A percentile compares a stretch with the other conserved stretches of the same genome.
phyloP scores from a whole-genome alignment of 73 alveolate genomes.

The Paramecium sonneborni region DNA sequence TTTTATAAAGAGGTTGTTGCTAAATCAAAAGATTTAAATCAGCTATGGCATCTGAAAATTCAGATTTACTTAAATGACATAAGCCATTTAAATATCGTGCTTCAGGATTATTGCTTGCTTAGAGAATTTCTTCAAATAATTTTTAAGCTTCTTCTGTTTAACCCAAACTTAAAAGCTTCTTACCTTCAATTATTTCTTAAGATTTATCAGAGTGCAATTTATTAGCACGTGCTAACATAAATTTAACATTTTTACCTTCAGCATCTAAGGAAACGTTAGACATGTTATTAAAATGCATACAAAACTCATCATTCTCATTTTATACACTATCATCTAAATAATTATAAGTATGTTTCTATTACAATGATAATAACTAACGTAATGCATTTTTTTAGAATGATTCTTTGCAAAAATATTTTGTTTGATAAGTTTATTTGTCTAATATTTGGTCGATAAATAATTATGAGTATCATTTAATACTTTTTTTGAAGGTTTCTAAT shows the following conservation, averaged over 20 bases:
- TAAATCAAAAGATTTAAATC: slow-evolving; percentile 19
- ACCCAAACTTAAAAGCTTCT: slow-evolving; percentile 14
- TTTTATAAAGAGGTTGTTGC: slow-evolving; percentile 49
- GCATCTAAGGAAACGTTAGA: background rate
- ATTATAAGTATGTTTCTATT: background rate
- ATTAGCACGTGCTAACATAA: background rate
- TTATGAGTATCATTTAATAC: background rate
- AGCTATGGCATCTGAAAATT: slow-evolving; percentile 28
- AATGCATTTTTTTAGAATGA: slow-evolving; percentile 28
- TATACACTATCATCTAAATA: slow-evolving; percentile 3
- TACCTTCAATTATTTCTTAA: slow-evolving; percentile 20
- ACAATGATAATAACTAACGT: slow-evolving; percentile 40
- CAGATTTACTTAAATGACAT: slow-evolving; percentile 24
- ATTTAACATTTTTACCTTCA: background rate
- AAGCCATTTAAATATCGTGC: slow-evolving; percentile 46
- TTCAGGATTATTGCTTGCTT: slow-evolving; percentile 18
- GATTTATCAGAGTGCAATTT: background rate
- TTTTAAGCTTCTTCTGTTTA: slow-evolving; percentile 43
- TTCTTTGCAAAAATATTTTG: background rate
- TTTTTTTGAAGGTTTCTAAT: slow-evolving; percentile 11
- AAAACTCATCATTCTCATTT: slow-evolving; percentile 28
- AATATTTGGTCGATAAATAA: background rate
- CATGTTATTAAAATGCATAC: background rate
- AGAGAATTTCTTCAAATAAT: background rate
- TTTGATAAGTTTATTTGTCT: background rate